phyloP scores from a whole-genome alignment of 257 asterid species.

The Solanum tarapatanum region DNA sequence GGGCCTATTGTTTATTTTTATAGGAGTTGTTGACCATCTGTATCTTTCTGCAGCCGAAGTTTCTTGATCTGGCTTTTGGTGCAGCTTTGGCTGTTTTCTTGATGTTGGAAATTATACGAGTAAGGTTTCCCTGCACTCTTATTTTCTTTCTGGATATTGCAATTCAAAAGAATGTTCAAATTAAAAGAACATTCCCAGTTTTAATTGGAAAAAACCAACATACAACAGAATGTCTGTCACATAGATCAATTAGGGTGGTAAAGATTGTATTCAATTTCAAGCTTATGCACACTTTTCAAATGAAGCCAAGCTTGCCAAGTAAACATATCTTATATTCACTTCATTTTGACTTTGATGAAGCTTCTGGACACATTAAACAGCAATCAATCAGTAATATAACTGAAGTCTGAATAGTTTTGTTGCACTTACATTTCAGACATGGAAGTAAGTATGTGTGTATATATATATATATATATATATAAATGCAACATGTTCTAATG shows the following conservation, averaged over 20 bases:
- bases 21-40: conserved; percentile 1
- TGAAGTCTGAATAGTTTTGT: background rate
- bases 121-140: conserved; percentile 28
- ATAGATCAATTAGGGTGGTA: background rate
- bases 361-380: background rate
- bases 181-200: background rate
- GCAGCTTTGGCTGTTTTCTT: conserved; percentile 89
- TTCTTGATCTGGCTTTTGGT: conserved; percentile 77
- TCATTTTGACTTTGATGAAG: background rate
- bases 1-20: background rate
- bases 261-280: background rate
- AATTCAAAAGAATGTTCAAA: background rate
- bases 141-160: background rate
- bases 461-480: background rate
- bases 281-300: background rate
- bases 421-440: background rate
- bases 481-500: background rate
- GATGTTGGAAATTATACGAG: conserved; percentile 79
- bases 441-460: background rate
- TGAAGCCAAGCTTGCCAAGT: background rate
- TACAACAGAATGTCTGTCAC: background rate
- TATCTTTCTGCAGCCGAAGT: conserved; percentile 28
- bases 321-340: background rate
- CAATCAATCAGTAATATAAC: background rate
- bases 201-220: background rate